A percentile compares a stretch with the other conserved stretches of the same genome.
These are phyloP conservation scores for Ceratocystiopsis minuta DNA, from an alignment of 2,329 filamentous ascomycete genomes.

Conservation along the genomic window DNA sequence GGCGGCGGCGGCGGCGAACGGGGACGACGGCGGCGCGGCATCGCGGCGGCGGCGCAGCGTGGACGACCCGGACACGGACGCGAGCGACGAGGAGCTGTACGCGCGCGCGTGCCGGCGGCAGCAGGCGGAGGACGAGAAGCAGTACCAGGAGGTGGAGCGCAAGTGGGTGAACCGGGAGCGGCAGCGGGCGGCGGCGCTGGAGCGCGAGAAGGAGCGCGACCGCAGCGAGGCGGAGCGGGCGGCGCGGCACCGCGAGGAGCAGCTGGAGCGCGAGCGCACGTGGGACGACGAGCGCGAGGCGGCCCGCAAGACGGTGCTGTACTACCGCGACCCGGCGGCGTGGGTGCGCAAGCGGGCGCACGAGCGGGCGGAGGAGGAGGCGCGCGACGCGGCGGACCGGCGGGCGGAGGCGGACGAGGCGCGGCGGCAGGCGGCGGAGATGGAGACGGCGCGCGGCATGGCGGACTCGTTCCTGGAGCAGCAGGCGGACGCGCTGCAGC, in stretches of 20 bases:
- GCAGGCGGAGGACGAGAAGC: constrained; percentile 58
- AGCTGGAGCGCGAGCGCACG: constrained; percentile 43
- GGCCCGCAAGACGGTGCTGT: constrained; percentile 52
- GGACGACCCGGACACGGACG: constrained; percentile 63
- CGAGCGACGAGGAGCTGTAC: constrained; percentile 74
- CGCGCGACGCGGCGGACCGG: constrained; percentile 68
- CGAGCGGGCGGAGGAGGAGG: constrained; percentile 56
- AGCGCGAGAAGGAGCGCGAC: constrained; percentile 69
- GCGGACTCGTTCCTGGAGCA: constrained; percentile 81
- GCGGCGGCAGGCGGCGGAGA: constrained; percentile 48
- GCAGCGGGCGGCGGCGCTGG: constrained; percentile 64
- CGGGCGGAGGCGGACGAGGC: constrained; percentile 58
- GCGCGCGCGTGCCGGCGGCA: constrained; percentile 51
- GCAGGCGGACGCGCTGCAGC: constrained; percentile 57
- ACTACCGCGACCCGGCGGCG: constrained; percentile 69
- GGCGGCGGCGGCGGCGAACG: constrained; percentile 24
- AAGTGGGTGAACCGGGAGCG: constrained; percentile 84
- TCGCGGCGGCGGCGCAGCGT: background rate
- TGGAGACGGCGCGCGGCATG: constrained; percentile 64
- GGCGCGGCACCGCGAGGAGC: constrained; percentile 49
- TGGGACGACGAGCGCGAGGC: constrained; percentile 86
- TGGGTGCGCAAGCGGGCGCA: constrained; percentile 70
- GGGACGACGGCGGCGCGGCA: background rate
- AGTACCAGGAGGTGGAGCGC: constrained; percentile 69
- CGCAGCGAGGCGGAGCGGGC: constrained; percentile 51